These are phyloP conservation scores for Paraphoma chrysanthemicola DNA, from an alignment of 2,329 filamentous ascomycete genomes.

Conservation along the genomic window DNA sequence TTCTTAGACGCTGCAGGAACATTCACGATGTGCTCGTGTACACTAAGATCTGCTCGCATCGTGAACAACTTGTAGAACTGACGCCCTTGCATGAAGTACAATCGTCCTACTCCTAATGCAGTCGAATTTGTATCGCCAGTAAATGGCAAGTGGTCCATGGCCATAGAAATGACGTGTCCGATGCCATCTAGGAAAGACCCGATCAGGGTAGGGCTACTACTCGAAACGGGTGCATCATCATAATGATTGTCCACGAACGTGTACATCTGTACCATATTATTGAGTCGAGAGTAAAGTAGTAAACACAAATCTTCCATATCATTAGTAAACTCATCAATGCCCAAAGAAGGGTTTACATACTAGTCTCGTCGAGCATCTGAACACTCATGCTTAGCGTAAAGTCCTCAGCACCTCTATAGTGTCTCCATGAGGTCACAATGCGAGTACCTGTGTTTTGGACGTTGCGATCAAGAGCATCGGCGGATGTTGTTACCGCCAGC, in stretches of 20 bases:
- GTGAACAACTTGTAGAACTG: conserved; percentile 37
- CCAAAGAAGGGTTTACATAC: conserved; percentile 23
- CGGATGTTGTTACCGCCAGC: conserved; percentile 51
- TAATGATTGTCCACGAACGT: conserved; percentile 24
- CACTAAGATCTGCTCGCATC: conserved; percentile 29
- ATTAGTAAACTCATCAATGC: conserved; percentile 13
- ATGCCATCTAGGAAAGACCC: conserved; percentile 16
- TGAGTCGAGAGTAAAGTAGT: conserved; percentile 42
- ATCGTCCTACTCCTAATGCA: conserved; percentile 9
- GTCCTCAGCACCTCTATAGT: conserved; percentile 63
- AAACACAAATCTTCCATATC: conserved; percentile 32
- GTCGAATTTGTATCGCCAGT: conserved; percentile 10
- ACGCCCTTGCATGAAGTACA: conserved; percentile 21
- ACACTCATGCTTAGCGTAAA: conserved; percentile 53
- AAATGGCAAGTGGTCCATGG: conserved; percentile 27
- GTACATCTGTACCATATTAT: conserved; percentile 39
- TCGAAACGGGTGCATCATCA: conserved; percentile 14
- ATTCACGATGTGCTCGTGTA: conserved; percentile 32
- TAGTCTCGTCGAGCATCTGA: conserved; percentile 34
- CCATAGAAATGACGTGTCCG: conserved; percentile 18
- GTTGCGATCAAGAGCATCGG: conserved; percentile 25
- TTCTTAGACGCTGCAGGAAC: no score
- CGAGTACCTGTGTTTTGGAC: conserved; percentile 36
- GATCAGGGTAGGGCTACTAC: conserved; percentile 36
- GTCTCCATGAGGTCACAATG: conserved; percentile 57